Evolutionary conservation across 768 basidiomycete genomes (phyloP), one percentile per base, ranked within the genome.

Genomic region (Galerina sulciceps): DNA sequence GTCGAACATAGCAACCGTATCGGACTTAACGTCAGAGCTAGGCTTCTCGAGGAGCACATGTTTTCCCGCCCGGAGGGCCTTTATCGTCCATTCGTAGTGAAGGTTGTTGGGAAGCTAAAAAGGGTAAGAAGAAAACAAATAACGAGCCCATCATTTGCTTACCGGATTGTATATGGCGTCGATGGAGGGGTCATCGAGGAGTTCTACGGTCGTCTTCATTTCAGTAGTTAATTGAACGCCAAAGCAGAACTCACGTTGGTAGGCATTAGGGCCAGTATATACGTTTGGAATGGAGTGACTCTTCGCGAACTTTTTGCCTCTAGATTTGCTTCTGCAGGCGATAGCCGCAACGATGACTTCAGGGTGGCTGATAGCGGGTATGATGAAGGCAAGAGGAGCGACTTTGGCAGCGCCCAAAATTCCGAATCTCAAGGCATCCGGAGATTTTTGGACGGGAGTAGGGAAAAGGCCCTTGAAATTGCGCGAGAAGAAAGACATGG

Each of bases 71-170:
- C 75, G 73, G 42, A 90, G 79, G 3, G 86, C 84, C 62, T 85
- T 88, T 77, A 84, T 83, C 0, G 86, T 84, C 87, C 86, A 90
- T 65, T 89, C 87, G 57, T 79, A 87, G 61, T 90, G 87, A 31
- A 87, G 72, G 4, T 78, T 79, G 57, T 85, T 86, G 0, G 87
- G 86, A 13, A 87, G 73, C 0, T 82, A 76, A 46, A 84, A 64
- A 2, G 8, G 1, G 26, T 31, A 31, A 31, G 26, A 8, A 2
- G 26, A 5, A 2, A 31, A 31, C 8, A 5, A 31, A 8, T 31
- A 31, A 31, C 26, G 26, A 31, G 26, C 4, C 4, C 4, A 31
- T 31, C 6, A 4, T 1, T 5, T 8, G 2, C 26, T 31, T 31
- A 31, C 26, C 26, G 26, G 26, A 31, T 31, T 31, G 26, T 86